Evolutionary conservation across 345 rosid genomes (phyloP), one percentile per base, ranked within the genome.

Genomic region (Hibiscus tridactylites): DNA sequence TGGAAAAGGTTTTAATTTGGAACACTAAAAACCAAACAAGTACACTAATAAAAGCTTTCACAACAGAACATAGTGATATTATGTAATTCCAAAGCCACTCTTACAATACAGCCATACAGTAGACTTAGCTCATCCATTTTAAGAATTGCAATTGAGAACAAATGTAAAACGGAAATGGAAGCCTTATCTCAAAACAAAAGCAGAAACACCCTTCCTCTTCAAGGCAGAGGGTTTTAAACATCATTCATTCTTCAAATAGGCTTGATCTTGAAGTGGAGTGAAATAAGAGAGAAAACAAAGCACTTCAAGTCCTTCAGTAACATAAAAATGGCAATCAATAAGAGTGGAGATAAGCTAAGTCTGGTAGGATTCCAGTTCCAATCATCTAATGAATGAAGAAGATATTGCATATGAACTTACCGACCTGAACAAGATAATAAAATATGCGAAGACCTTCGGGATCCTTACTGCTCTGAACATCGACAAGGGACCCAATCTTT

Each of bases 231-330:
- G 46, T 7, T 15, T 61, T 37, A 46, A n/a, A 53, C 9, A 53
- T n/a, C 58, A n/a, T 17, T 17, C 61, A 57, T 56, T 17, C 76
- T 68, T 71, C 80, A 95, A 39, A 95, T 92, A 68, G 99, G 99
- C 88, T 95, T 95, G 91, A 95, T 95, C 87, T 95, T 95, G 89
- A 95, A 95, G 83, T 95, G 98, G 65, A 92, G 98, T 9, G 99
- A 92, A 83, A 95, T 95, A 79, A 95, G 99, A 0, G 99, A 95
- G 87, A 95, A 95, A 16, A 95, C 99, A 67, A 89, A 90, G 83
- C 99, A 95, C 79, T 95, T 95, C 89, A 95, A 82, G 83, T 95
- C 99, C 99, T 95, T 91, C 92, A 85, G 78, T 74, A 46, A 79
- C 70, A 73, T 17, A 33, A 67, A 74, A 57, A 19, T 53, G 29